These are phyloP conservation scores for Cyberlindnera mycetangii DNA, from an alignment of 805 yeast genomes.

Conservation along the genomic window DNA sequence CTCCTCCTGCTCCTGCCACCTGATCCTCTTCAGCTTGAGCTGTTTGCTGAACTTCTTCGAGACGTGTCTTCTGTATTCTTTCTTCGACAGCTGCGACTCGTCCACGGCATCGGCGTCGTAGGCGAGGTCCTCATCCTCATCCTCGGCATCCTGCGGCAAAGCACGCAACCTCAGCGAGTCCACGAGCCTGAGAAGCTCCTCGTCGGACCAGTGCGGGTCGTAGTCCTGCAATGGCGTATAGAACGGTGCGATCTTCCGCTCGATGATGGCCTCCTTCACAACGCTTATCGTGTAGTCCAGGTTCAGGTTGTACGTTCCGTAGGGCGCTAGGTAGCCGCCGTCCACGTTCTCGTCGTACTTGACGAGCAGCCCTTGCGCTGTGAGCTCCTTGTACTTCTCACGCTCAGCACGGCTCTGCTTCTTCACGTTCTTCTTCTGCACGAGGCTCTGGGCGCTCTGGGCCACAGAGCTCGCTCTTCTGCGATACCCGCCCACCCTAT, in stretches of 20 bases:
- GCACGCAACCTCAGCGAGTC: slow-evolving; percentile 56
- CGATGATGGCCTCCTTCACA: slow-evolving; percentile 68
- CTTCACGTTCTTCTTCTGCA: neutral
- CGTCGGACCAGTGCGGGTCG: slow-evolving; percentile 67
- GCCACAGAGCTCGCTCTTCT: slow-evolving; percentile 13
- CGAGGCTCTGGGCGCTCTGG: slow-evolving; percentile 8
- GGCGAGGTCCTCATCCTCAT: slow-evolving; percentile 58
- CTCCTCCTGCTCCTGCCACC: slow-evolving; percentile 37
- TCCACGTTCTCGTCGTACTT: slow-evolving; percentile 72
- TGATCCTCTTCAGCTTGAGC: slow-evolving; percentile 38
- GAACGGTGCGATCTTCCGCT: slow-evolving; percentile 82
- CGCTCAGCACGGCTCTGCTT: slow-evolving; percentile 51
- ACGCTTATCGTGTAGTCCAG: slow-evolving; percentile 69
- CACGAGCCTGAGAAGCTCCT: slow-evolving; percentile 55
- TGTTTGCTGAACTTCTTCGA: slow-evolving; percentile 38
- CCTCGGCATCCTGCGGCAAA: slow-evolving; percentile 44
- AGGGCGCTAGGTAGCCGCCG: slow-evolving; percentile 92
- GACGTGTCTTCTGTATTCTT: slow-evolving; percentile 42
- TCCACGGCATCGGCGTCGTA: slow-evolving; percentile 55
- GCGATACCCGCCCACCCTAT: slow-evolving; percentile 21
- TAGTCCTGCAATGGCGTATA: slow-evolving; percentile 85
- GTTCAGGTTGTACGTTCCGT: slow-evolving; percentile 75
- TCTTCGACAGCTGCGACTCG: slow-evolving; percentile 36
- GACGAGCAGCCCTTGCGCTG: slow-evolving; percentile 56
- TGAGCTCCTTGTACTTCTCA: slow-evolving; percentile 49